Percentiles rank a stretch among this genome's conserved stretches.
Conservation (phyloP, 1,284 basidiomycete species). For the Inonotus obliquus region DNA sequence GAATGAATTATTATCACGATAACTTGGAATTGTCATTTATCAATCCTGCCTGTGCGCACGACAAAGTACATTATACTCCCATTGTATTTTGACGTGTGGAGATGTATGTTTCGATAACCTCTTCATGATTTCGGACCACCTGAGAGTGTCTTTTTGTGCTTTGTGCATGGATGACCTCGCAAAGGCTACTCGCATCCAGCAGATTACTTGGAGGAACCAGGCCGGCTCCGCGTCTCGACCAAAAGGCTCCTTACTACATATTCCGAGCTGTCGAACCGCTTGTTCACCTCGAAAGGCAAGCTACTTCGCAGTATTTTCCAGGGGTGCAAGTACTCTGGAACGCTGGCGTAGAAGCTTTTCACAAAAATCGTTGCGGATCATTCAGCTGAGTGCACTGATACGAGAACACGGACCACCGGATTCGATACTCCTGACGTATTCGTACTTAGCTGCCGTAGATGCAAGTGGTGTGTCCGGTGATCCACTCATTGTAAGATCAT, state of each 20-base stretch:
- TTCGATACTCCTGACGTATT: background rate
- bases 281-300: background rate
- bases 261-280: background rate
- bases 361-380: background rate
- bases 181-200: background rate
- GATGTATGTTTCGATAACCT: too few relatives aligned
- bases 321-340: background rate
- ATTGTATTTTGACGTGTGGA: too few relatives aligned
- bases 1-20: too few relatives aligned
- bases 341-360: background rate
- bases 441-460: background rate
- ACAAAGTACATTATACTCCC: too few relatives aligned
- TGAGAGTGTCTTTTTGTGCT: too few relatives aligned
- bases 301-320: background rate
- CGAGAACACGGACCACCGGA: background rate
- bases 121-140: too few relatives aligned
- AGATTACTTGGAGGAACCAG: conserved; percentile 14
- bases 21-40: too few relatives aligned
- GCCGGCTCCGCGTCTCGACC: conserved; percentile 6
- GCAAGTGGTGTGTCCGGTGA: background rate
- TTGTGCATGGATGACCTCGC: background rate
- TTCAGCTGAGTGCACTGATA: background rate
- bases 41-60: too few relatives aligned
- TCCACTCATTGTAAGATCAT: background rate
- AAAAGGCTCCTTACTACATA: background rate